Base-by-base conservation (phyloP, 1,284 basidiomycete genomes). In the Sporisorium reilianum region DNA sequence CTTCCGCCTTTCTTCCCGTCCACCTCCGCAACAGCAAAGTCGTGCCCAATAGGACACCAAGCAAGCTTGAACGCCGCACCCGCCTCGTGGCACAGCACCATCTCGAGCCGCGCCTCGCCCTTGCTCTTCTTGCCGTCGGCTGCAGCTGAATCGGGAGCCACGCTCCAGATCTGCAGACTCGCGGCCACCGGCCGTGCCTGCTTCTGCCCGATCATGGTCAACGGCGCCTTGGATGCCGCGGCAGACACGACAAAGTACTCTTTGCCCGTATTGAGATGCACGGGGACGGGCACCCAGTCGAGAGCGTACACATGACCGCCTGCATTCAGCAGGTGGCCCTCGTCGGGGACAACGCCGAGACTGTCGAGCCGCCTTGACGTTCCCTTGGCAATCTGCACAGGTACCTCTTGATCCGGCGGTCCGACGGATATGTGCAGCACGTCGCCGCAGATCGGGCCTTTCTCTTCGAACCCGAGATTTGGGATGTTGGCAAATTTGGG, bases 271-370 rank as follows among this genome's bases (percentile, higher is more conserved):
- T 73, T 69, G 26, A 73, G 61, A 41, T 78, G 73, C 12, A 76
- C 45, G 0, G 70, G 75, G 0, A 77, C 40, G 12, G 70, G 70
- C 16, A 53, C 75, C 77, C 77, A 78, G 42, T 71, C 77, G 22
- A 78, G 40, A n/a, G 45, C 67, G 20, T 78, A 78, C 8, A 78
- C 70, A 36, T 78, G 69, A 5, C 74, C 73, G 10, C 77, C 77
- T 0, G 38, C 69, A 30, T 78, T 78, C 42, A 77, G 49, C 10
- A 78, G 16, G 30, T 73, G 70, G 2, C 70, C 69, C n/a, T 78
- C 60, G 25, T 75, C 71, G 3, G 50, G 53, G 11, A 61, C 52
- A 18, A 75, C 57, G 9, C 71, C 65, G 5, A 62, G 3, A 12
- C 48, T 51, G 45, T 69, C 68, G 5, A 75, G 62, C 14, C 73